Percentiles rank a stretch among this genome's conserved stretches.
phyloP scores from a whole-genome alignment of 306 rosid genomes.

The Hippophae gyantsensis region DNA sequence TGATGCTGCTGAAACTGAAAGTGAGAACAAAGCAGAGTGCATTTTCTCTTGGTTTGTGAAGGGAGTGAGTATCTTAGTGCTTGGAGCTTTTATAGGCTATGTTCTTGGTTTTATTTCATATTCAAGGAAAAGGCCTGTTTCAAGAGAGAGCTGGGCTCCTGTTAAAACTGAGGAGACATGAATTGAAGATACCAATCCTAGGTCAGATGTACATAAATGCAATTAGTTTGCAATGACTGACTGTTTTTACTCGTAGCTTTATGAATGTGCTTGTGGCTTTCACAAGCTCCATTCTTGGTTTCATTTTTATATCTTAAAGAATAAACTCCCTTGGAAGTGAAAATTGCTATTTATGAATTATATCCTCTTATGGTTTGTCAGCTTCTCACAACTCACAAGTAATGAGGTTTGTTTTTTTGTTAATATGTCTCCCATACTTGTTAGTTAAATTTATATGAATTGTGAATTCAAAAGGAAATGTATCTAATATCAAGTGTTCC shows the following conservation, averaged over 20 bases:
- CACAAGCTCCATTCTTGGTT: not conserved
- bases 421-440: too few relatives aligned
- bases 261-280: not conserved
- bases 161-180: constrained; percentile 60
- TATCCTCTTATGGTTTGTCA: too few relatives aligned
- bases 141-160: constrained; percentile 44
- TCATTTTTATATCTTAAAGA: too few relatives aligned
- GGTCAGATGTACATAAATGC: not conserved
- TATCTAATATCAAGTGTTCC: too few relatives aligned
- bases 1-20: constrained; percentile 13
- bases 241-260: not conserved
- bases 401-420: too few relatives aligned
- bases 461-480: too few relatives aligned
- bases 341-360: too few relatives aligned
- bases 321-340: too few relatives aligned
- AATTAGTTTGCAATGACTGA: not conserved
- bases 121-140: constrained; percentile 32
- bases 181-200: not conserved
- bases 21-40: constrained; percentile 19
- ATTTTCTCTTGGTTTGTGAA: constrained; percentile 42
- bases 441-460: too few relatives aligned
- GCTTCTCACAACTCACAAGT: too few relatives aligned
- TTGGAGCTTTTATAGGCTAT: constrained; percentile 75
- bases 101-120: constrained; percentile 53
- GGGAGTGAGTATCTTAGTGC: constrained; percentile 54